Evolutionary conservation across 2,329 filamentous ascomycete genomes (phyloP).

Genomic region (Drechslerella coelobrocha): DNA sequence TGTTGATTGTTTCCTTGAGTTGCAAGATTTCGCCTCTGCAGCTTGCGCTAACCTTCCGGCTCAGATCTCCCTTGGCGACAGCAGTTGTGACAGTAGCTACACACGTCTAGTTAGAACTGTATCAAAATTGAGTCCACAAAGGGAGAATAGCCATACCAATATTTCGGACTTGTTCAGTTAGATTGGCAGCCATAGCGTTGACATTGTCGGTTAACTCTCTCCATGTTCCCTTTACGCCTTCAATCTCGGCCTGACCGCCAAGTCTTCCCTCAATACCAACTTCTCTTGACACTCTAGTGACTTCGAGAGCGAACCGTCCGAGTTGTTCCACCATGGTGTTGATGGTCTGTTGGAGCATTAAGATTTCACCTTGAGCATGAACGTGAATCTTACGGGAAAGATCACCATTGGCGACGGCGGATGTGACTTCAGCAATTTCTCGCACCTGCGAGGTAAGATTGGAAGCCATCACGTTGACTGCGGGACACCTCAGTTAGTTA

Average conservation of each 20-base stretch:
- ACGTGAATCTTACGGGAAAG: conserved; percentile 83
- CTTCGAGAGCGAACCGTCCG: conserved; percentile 81
- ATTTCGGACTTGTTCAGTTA: conserved; percentile 57
- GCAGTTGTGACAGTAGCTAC: conserved; percentile 69
- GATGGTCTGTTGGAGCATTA: conserved; percentile 83
- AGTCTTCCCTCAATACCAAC: conserved; percentile 84
- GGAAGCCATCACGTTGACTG: conserved; percentile 57
- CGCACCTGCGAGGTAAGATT: conserved; percentile 65
- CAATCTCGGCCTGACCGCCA: conserved; percentile 81
- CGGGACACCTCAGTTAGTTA: conserved; percentile 1
- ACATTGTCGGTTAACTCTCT: conserved; percentile 72
- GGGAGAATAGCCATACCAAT: conserved; percentile 51
- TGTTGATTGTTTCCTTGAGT: conserved; percentile 98
- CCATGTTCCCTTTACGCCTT: conserved; percentile 87
- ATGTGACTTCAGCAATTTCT: conserved; percentile 84
- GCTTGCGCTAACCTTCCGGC: conserved; percentile 93
- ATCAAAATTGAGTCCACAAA: neutral
- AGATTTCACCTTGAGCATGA: conserved; percentile 79
- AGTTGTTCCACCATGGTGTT: conserved; percentile 90
- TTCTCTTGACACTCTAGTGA: conserved; percentile 80
- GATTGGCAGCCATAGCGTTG: conserved; percentile 57
- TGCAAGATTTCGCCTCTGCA: conserved; percentile 90
- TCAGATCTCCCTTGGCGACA: conserved; percentile 83
- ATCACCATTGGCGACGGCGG: conserved; percentile 81
- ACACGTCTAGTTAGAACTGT: neutral